Conservation (phyloP, 169 alveolate species). For the Perkinsus chesapeaki region DNA sequence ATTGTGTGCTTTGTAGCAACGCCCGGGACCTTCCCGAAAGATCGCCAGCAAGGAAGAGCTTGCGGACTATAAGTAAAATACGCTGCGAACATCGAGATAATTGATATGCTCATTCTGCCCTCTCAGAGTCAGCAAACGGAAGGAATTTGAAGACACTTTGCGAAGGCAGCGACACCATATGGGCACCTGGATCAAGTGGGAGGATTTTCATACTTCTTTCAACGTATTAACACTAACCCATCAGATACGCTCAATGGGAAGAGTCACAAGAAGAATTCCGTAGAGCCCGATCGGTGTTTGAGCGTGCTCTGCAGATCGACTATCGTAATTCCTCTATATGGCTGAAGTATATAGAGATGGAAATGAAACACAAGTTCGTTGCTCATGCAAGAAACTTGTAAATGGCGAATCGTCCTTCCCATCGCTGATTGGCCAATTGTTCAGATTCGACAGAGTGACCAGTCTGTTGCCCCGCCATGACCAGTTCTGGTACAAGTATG, state of each 20-base stretch:
- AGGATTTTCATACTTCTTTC: not conserved
- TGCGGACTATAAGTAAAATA: conserved; percentile 70
- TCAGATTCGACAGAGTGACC: conserved; percentile 91
- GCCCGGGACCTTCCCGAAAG: conserved; percentile 55
- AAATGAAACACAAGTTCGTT: conserved; percentile 87
- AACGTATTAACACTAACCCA: not conserved
- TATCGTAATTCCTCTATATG: conserved; percentile 85
- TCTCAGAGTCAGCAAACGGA: conserved; percentile 73
- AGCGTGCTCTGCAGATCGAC: conserved; percentile 93
- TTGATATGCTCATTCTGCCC: not conserved
- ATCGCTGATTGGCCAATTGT: not conserved
- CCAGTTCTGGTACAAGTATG: conserved; percentile 95
- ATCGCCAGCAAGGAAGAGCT: conserved; percentile 89
- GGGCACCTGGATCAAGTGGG: conserved; percentile 84
- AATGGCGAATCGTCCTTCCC: not conserved
- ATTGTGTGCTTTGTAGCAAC: conserved; percentile 22
- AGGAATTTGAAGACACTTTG: conserved; percentile 91
- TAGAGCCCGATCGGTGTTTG: conserved; percentile 90
- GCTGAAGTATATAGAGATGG: conserved; percentile 96
- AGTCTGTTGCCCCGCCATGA: conserved; percentile 92
- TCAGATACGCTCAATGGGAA: conserved; percentile 93
- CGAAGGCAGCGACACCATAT: conserved; percentile 88
- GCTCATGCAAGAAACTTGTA: conserved; percentile 71
- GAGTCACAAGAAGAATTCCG: conserved; percentile 85
- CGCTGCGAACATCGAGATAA: not conserved